A percentile compares a stretch with the other conserved stretches of the same genome.
Conservation (phyloP, 768 basidiomycete species). For the Stropharia rugosoannulata region DNA sequence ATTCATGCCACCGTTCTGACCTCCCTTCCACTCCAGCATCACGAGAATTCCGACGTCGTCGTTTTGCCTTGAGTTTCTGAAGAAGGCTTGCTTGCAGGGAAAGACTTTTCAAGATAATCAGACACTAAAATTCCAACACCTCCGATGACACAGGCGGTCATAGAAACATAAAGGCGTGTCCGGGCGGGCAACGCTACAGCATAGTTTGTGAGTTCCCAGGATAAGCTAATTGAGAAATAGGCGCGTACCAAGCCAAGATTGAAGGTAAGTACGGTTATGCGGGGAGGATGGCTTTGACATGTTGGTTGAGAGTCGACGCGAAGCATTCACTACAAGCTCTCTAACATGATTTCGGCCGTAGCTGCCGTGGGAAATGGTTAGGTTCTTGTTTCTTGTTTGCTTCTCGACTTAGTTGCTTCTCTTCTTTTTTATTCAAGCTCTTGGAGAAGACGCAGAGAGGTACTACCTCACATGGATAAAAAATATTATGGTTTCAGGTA, state of each 20-base stretch:
- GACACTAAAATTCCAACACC: conserved; percentile 47
- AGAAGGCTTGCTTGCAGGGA: conserved; percentile 16
- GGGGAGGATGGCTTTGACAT: conserved; percentile 6
- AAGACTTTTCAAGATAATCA: conserved; percentile 47
- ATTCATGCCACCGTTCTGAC: no score
- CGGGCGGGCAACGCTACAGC: conserved; percentile 49
- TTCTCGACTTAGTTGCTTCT: no score
- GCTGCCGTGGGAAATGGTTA: background rate
- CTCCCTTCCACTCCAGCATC: background rate
- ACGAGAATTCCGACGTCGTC: conserved; percentile 5
- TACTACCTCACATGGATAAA: no score
- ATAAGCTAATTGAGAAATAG: conserved; percentile 4
- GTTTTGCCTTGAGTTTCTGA: background rate
- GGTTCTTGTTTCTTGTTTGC: no score
- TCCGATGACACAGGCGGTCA: conserved; percentile 47
- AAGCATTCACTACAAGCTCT: no score
- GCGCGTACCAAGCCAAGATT: conserved; percentile 37
- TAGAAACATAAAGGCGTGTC: conserved; percentile 51
- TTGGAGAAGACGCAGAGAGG: no score
- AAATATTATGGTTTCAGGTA: background rate
- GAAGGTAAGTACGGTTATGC: conserved; percentile 29
- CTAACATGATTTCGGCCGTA: no score
- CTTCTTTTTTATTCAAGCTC: no score
- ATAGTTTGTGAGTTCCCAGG: background rate
- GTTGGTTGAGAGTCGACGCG: background rate